Evolutionary conservation across 257 asterid species (phyloP).

Genomic region (Ligustrum vulgare): DNA sequence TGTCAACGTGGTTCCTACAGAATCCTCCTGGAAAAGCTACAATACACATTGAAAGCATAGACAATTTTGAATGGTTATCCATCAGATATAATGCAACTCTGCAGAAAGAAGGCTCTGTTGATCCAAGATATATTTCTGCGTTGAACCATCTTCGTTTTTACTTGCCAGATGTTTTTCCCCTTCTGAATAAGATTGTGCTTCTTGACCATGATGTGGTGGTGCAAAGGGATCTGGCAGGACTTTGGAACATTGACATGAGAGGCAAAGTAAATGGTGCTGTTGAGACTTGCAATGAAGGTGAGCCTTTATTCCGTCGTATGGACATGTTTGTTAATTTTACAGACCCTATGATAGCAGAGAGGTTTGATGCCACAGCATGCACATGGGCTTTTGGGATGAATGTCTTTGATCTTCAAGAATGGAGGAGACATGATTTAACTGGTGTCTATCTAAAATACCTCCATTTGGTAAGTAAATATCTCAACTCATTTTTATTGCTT

Average conservation of each 20-base stretch:
- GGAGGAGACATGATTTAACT: conserved; percentile 72
- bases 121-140: conserved; percentile 67
- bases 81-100: conserved; percentile 48
- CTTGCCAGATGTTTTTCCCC: conserved; percentile 86
- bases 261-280: conserved; percentile 92
- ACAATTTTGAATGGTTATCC: conserved; percentile 55
- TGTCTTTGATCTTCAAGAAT: conserved; percentile 72
- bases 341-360: conserved; percentile 57
- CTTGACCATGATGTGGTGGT: conserved; percentile 98
- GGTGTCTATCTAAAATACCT: conserved; percentile 63
- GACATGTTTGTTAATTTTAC: conserved; percentile 70
- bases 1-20: conserved; percentile 88
- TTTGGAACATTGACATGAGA: conserved; percentile 68
- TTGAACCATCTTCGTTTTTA: conserved; percentile 89
- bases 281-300: conserved; percentile 66
- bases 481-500: background rate
- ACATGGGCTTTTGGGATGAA: conserved; percentile 99
- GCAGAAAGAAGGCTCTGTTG: conserved; percentile 59
- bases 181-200: conserved; percentile 65
- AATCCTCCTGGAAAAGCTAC: conserved; percentile 82
- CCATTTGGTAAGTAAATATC: conserved; percentile 52
- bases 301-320: conserved; percentile 75
- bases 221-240: conserved; percentile 70
- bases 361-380: conserved; percentile 60
- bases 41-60: conserved; percentile 65